phyloP scores from a whole-genome alignment of 768 basidiomycete species.

The Astraeus odoratus region DNA sequence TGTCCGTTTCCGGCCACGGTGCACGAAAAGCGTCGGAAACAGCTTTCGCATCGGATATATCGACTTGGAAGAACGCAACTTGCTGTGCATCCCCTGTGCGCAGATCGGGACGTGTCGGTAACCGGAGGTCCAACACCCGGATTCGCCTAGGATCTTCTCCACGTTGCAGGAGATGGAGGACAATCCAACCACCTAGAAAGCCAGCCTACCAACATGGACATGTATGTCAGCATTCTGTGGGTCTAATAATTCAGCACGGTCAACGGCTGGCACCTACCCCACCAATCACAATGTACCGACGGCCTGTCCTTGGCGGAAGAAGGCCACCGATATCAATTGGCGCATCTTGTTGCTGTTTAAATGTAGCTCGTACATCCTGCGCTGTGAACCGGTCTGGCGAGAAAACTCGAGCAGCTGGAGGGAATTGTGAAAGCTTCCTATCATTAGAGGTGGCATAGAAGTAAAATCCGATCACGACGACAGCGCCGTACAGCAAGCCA shows the following conservation, averaged over 20 bases:
- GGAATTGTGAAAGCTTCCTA: slow-evolving; percentile 41
- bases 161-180: slow-evolving; percentile 56
- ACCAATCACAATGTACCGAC: slow-evolving; percentile 70
- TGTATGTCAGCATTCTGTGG: too few relatives aligned
- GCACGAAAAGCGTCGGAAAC: slow-evolving; percentile 56
- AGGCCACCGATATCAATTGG: slow-evolving; percentile 36
- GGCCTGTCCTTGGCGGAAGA: slow-evolving; percentile 62
- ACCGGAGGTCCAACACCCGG: slow-evolving; percentile 60
- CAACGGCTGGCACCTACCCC: slow-evolving; percentile 47
- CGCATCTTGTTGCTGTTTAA: slow-evolving; percentile 28
- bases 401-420: slow-evolving; percentile 39
- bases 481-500: slow-evolving; percentile 5
- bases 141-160: slow-evolving; percentile 65
- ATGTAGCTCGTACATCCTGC: slow-evolving; percentile 34
- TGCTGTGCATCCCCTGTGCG: slow-evolving; percentile 43
- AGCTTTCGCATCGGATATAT: slow-evolving; percentile 47
- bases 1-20: slow-evolving; percentile 43
- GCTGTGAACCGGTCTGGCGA: slow-evolving; percentile 47
- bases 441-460: slow-evolving; percentile 50
- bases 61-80: slow-evolving; percentile 51
- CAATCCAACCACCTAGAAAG: slow-evolving; percentile 76
- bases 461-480: slow-evolving; percentile 5
- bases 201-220: too few relatives aligned
- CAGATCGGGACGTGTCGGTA: slow-evolving; percentile 52
- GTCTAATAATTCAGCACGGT: too few relatives aligned